Base-by-base conservation (phyloP, 768 basidiomycete genomes). In the Tulasnella sp. region DNA sequence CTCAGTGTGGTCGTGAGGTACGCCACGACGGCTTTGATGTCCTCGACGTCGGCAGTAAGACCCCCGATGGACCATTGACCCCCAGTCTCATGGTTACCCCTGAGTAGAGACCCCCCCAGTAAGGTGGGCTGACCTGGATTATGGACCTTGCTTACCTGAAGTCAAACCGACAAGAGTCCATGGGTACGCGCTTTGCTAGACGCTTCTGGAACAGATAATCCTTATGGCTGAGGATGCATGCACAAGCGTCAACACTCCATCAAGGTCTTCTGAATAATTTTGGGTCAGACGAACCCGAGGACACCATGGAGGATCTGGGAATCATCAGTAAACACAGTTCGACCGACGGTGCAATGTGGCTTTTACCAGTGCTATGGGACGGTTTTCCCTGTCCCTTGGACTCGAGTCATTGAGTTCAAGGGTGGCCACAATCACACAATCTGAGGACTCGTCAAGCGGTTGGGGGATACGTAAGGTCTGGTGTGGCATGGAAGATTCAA, bases 121-220 rank as follows among this genome's bases (percentile, higher is more conserved):
- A 42, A 53, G 15, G 12, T 53, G 9, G 11, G 21, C 9, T 11
- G 15, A 11, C 17, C 19, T 12, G 27, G 10, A 31, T 34, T 12
- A 53, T n/a, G n/a, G n/a, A 52, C 34, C 48, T 25, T 41, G 31
- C 64, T 27, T 66, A 88, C 86, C 87, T 80, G 71, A 92, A 92
- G 69, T 92, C 88, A 66, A 92, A 89, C 30, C 87, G 78, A 68
- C 91, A 89, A 2, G 87, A 89, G 68, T 92, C 88, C 22, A 86
- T 66, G 0, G 85, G 83, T 12, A 89, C 69, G 38, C 73, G 74
- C 41, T 70, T 67, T 2, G 85, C 85, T 19, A 91, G 79, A 12
- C 77, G 79, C 66, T 82, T 83, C 69, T 85, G 84, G 73, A 84
- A 89, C 49, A 91, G 68, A 71, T 91, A 91, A 67, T 91, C 84